Base-by-base conservation (phyloP, 2,329 filamentous ascomycete species). In the Lasiodiplodia gonubiensis region DNA sequence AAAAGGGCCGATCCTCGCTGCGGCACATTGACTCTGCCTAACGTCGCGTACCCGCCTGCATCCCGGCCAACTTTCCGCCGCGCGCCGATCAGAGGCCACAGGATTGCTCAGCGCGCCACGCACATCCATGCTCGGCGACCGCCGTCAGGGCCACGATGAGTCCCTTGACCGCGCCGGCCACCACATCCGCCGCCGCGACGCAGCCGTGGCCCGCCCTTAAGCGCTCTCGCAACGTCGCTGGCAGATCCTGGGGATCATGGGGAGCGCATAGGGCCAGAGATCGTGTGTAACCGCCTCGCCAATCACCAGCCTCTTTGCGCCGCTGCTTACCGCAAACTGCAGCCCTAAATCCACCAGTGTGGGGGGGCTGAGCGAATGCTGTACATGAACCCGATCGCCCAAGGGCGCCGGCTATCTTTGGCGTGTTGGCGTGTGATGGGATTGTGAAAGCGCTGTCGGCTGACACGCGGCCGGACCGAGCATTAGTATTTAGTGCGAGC, bases 1-100 rank as follows among this genome's bases (percentile, higher is more conserved):
- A 64, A 64, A 64, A 64, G 60, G 60, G 61, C 61, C 61, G 61
- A 64, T 54, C 61, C 60, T 64, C 49, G 48, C 46, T 25, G 60
- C 57, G 57, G 61, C 61, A 53, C 59, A 46, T 54, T 64, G 60
- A 52, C 60, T 64, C 42, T 37, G 27, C 42, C 59, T 63, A 52
- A 63, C 59, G 59, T 63, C 59, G 61, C 61, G 49, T 64, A 64
- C 61, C 61, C 61, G 61, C 61, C 55, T 11, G 25, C 59, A 64
- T 54, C 61, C 61, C 61, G 61, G 61, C 61, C 33, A 21, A 23
- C 48, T 64, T 64, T 64, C 60, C 48, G 60, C 60, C 46, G 48
- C 27, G 46, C 48, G 46, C 60, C 49, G 49, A 64, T 64, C 61
- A 8, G 39, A 39, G 27, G 55, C 52, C n/a, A 14, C 18, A 46